Conservation (phyloP, 768 basidiomycete species). For the Chalciporus piperatus region DNA sequence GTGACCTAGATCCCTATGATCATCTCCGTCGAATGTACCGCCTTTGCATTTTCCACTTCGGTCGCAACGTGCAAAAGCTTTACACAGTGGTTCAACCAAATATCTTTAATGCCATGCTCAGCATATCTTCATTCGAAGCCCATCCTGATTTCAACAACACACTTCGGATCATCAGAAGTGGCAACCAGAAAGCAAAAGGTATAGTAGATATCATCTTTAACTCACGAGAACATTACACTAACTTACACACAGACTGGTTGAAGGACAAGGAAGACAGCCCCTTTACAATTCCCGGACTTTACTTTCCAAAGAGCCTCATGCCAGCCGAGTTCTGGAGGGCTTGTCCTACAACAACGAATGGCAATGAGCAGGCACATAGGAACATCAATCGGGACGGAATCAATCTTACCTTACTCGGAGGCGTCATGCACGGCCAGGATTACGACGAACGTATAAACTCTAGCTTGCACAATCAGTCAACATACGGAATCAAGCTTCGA, state of each 20-base stretch:
- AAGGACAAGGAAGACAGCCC: conserved; percentile 1
- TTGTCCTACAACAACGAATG: conserved; percentile 3
- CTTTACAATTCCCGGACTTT: neutral
- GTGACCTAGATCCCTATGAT: neutral
- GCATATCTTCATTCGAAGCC: conserved; percentile 4
- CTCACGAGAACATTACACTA: neutral
- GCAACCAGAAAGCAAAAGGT: conserved; percentile 4
- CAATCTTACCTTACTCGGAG: neutral
- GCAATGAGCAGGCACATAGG: conserved; percentile 1
- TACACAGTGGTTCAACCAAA: neutral
- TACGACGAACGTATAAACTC: neutral
- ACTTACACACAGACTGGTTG: conserved; percentile 2
- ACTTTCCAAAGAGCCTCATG: conserved; percentile 1
- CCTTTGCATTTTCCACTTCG: neutral
- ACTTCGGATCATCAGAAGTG: neutral
- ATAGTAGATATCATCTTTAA: neutral
- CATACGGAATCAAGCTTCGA: neutral
- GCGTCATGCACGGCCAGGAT: conserved; percentile 1
- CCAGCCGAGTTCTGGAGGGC: conserved; percentile 6
- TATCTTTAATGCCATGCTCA: neutral
- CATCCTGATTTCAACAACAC: neutral
- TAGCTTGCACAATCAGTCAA: neutral
- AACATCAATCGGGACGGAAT: neutral
- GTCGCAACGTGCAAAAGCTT: neutral
- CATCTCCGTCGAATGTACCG: neutral